Evolutionary conservation across 345 rosid genomes (phyloP), one percentile per base, ranked within the genome.

Genomic region (Heritiera littoralis): DNA sequence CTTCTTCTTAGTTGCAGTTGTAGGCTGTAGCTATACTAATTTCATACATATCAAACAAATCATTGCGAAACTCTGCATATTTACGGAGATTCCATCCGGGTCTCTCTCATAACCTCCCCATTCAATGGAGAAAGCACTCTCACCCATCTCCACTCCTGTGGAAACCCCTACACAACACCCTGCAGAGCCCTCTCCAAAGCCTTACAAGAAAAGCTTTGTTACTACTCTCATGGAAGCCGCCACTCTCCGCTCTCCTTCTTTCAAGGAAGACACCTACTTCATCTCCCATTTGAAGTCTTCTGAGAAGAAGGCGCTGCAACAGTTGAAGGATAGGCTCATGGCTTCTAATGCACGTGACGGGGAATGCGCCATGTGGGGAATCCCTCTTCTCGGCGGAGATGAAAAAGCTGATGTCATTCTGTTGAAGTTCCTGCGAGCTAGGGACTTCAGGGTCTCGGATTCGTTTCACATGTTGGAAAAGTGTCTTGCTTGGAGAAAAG

Each of bases 261-360:
- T 90, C 87, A 92, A 89, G 78, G 99, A 96, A 81, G 99, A 96
- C 89, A 84, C 94, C 1, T 94, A 96, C 89, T 86, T 91, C 77
- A 68, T 86, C 77, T 88, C 93, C 66, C 86, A 89, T 69, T 92
- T 94, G 84, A 94, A 92, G 82, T 81, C 97, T 54, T 76, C 93
- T 11, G 97, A 95, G 85, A 88, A 87, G 23, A 95, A 89, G 66
- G 85, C 98, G 0, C 89, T 96, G 10, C 93, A 86, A 28, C 98
- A 94, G 0, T 91, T 96, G 38, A 89, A 86, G 74, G 83, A 87
- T 74, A 89, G 85, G 72, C 97, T 96, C 79, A 38, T 86, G 5
- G 78, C 88, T 43, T 81, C 88, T 9, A 78, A 85, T 17, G 76
- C 78, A 66, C 68, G 66, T 20, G 83, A 78, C 2, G 58, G 38